Evolutionary conservation across 2,329 filamentous ascomycete species (phyloP).

Genomic region (Colletotrichum eleusines): DNA sequence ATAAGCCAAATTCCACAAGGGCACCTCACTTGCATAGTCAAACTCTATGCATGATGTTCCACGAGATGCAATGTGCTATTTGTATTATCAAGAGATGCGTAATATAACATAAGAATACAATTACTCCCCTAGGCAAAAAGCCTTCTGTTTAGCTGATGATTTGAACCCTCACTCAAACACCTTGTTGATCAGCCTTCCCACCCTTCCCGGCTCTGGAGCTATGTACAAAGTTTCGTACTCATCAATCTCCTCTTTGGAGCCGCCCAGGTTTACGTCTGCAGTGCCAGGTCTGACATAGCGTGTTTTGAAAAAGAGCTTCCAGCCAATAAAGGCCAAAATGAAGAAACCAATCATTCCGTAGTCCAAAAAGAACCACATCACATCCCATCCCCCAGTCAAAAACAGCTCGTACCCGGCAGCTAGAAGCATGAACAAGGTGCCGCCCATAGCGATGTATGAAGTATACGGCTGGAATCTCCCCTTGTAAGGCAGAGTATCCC

Average conservation of each 20-base stretch:
- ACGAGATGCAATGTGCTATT: no score
- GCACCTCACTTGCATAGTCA: neutral
- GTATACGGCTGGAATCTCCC: slow-evolving; percentile 71
- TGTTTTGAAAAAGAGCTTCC: slow-evolving; percentile 74
- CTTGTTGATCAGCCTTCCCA: neutral
- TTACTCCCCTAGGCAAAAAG: neutral
- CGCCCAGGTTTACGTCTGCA: slow-evolving; percentile 59
- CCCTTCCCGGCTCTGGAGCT: neutral
- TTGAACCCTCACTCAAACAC: neutral
- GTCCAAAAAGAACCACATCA: slow-evolving; percentile 63
- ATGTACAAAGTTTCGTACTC: neutral
- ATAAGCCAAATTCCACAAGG: neutral
- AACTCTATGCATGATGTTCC: neutral
- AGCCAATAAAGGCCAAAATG: slow-evolving; percentile 66
- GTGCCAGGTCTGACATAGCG: slow-evolving; percentile 64
- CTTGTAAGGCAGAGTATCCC: slow-evolving; percentile 66
- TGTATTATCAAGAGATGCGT: neutral
- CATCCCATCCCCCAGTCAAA: slow-evolving; percentile 54
- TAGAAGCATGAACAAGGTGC: slow-evolving; percentile 58
- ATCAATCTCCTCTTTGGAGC: neutral
- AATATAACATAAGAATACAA: neutral
- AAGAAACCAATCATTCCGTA: slow-evolving; percentile 70
- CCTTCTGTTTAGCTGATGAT: neutral
- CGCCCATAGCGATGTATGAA: slow-evolving; percentile 58
- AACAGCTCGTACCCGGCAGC: slow-evolving; percentile 69